Conservation (phyloP, 768 basidiomycete species). For the Nidularia pulvinata region DNA sequence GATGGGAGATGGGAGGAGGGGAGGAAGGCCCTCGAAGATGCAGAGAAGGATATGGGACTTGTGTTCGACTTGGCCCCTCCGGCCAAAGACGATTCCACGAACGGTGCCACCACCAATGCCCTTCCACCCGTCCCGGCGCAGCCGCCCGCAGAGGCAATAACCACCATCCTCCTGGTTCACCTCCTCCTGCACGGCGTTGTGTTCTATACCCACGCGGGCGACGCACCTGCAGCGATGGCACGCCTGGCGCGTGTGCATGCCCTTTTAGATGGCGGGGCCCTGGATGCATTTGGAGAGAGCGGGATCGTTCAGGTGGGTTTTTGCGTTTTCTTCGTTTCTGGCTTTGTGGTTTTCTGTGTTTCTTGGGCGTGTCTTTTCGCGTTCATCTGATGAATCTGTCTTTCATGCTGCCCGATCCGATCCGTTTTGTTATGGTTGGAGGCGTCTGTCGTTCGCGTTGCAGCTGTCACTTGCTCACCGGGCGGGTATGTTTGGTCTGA, state of each 20-base stretch:
- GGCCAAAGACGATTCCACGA: neutral
- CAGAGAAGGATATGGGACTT: slow-evolving; percentile 52
- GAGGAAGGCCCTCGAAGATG: slow-evolving; percentile 38
- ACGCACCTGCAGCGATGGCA: slow-evolving; percentile 40
- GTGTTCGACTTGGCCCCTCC: slow-evolving; percentile 10
- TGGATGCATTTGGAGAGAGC: slow-evolving; percentile 28
- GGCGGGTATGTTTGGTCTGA: too few relatives aligned
- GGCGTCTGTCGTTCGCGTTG: too few relatives aligned
- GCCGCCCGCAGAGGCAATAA: slow-evolving; percentile 7
- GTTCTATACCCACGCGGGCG: slow-evolving; percentile 62
- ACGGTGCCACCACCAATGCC: slow-evolving; percentile 1
- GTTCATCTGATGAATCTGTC: too few relatives aligned
- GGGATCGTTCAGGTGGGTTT: slow-evolving; percentile 30
- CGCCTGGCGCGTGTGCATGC: slow-evolving; percentile 61
- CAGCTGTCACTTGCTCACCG: too few relatives aligned
- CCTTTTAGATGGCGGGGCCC: slow-evolving; percentile 61
- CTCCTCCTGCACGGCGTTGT: slow-evolving; percentile 61
- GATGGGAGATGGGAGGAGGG: slow-evolving; percentile 56
- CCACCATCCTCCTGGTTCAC: slow-evolving; percentile 45
- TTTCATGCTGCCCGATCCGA: too few relatives aligned
- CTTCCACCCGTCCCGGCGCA: slow-evolving; percentile 4
- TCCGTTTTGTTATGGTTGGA: too few relatives aligned
- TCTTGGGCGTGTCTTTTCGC: too few relatives aligned
- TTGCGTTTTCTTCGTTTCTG: too few relatives aligned
- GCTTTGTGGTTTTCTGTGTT: too few relatives aligned